Evolutionary conservation across 164 flowering plant genomes (phyloP).

Genomic region (Piper betle): DNA sequence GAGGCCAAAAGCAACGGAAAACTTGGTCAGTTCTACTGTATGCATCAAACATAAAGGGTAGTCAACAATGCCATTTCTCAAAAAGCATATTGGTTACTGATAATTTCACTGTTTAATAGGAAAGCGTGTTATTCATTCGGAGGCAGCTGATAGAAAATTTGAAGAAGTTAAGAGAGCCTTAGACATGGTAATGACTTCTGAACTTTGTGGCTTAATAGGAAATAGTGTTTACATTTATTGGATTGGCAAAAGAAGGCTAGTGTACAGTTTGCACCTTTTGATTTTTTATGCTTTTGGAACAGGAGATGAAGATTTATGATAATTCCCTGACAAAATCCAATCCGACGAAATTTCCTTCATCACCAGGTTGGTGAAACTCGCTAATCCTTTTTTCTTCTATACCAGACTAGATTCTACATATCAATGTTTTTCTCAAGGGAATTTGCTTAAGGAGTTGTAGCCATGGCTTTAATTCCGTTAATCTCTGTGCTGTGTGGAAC

Average conservation of each 20-base stretch:
- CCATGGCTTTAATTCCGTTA: too few relatives aligned
- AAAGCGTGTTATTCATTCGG: constrained; percentile 68
- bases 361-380: background rate
- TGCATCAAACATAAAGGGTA: background rate
- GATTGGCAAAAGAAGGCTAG: background rate
- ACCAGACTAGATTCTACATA: background rate
- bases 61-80: background rate
- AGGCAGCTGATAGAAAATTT: constrained; percentile 43
- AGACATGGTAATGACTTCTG: constrained; percentile 4
- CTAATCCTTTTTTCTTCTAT: background rate
- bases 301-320: background rate
- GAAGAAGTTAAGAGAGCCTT: constrained; percentile 48
- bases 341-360: background rate
- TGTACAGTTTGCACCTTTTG: background rate
- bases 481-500: too few relatives aligned
- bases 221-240: too few relatives aligned
- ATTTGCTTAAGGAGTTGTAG: too few relatives aligned
- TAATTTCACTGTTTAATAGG: constrained; percentile 24
- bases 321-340: background rate
- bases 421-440: background rate
- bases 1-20: constrained; percentile 48
- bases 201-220: background rate
- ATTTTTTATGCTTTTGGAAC: background rate
- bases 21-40: constrained; percentile 32
- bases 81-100: too few relatives aligned